Percentiles rank a stretch among this genome's conserved stretches.
Conservation (phyloP, 805 yeast genomes). For the Debaryomyces castellii region DNA sequence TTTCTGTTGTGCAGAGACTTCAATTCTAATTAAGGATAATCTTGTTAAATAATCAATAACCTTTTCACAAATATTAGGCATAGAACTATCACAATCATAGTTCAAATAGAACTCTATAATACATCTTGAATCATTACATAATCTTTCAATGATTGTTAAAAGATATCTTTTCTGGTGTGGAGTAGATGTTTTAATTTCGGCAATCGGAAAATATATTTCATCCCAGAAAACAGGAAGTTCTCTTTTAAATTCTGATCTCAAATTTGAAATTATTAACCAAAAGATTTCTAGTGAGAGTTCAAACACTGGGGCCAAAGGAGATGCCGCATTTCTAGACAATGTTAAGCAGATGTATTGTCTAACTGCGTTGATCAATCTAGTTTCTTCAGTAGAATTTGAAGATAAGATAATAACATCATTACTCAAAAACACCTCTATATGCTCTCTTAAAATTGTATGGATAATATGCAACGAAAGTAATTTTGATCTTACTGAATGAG, state of each 20-base stretch:
- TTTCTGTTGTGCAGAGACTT: conserved; percentile 68
- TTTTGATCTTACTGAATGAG: conserved; percentile 91
- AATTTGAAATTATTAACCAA: conserved; percentile 81
- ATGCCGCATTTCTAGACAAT: conserved; percentile 88
- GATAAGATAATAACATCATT: conserved; percentile 53
- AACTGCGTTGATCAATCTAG: conserved; percentile 72
- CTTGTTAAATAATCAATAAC: conserved; percentile 76
- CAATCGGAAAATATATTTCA: conserved; percentile 91
- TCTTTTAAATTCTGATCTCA: conserved; percentile 84
- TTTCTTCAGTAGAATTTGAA: conserved; percentile 48
- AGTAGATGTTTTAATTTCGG: conserved; percentile 89
- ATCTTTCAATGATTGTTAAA: conserved; percentile 72
- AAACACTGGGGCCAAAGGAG: conserved; percentile 86
- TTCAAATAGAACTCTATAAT: conserved; percentile 90
- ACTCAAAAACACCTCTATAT: conserved; percentile 75
- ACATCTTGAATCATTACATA: conserved; percentile 86
- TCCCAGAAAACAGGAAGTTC: conserved; percentile 93
- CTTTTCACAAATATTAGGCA: conserved; percentile 84
- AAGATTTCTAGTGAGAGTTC: conserved; percentile 90
- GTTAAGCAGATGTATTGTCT: conserved; percentile 82
- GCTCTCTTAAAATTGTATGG: conserved; percentile 81
- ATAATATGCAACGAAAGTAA: conserved; percentile 83
- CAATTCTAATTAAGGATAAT: conserved; percentile 68
- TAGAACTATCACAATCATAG: conserved; percentile 85
- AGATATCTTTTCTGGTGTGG: conserved; percentile 90